Evolutionary conservation across 164 flowering plant species (phyloP), one percentile per base, ranked within the genome.

Genomic region (Brasenia schreberi): DNA sequence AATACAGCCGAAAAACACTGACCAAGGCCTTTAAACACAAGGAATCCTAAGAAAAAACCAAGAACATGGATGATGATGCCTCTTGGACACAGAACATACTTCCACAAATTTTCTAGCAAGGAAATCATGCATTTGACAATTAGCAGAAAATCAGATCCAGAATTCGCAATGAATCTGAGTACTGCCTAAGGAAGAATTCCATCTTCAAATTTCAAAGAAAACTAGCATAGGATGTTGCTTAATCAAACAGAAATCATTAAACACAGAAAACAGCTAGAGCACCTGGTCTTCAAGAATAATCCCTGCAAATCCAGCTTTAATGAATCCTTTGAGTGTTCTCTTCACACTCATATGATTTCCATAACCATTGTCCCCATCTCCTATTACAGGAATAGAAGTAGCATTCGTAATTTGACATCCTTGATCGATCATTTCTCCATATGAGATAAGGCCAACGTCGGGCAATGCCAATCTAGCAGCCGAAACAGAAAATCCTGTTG

Each of bases 271-370:
- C 10, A 44, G 52, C 52, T n/a, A 44, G 0, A 42, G 11, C 71
- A 89, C 98, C 96, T 94, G 98, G 72, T 89, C 98, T 78, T 94
- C 95, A 18, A 94, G 84, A 74, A 94, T 80, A 43, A 94, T 85
- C 70, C 98, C 98, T 0, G 95, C 96, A 81, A 94, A 89, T 62
- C 98, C 97, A 65, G 96, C 96, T 70, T 66, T 77, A 44, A 89
- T 86, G 67, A 76, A 94, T 70, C 90, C 97, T 79, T 80, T 87
- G 61, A 90, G 87, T 73, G 98, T 94, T 80, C 98, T 89, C 79
- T 94, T 94, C n/a, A 94, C 93, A 78, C 87, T 94, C 93, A 90
- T 90, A 63, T 89, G 89, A 81, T 94, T 90, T 42, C 98, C 98
- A 78, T 90, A 94, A 39, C 98, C 98, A 80, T 90, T 94, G 70